These are phyloP conservation scores for Candida hispaniensis DNA, from an alignment of 805 yeast genomes.

Conservation along the genomic window DNA sequence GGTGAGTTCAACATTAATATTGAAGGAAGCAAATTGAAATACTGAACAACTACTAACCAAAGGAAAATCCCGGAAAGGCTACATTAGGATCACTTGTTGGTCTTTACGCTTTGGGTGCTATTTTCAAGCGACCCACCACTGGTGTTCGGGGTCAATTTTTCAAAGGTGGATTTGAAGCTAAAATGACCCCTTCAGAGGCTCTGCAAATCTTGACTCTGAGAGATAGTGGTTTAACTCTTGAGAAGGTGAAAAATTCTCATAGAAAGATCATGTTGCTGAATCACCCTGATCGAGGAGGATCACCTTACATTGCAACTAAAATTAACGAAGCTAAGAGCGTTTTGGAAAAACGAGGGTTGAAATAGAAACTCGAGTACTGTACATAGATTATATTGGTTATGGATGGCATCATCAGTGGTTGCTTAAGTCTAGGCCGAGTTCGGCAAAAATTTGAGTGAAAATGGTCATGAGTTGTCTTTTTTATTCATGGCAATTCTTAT, in stretches of 20 bases:
- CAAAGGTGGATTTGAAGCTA: constrained; percentile 86
- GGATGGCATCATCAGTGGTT: too few relatives aligned
- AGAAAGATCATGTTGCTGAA: constrained; percentile 67
- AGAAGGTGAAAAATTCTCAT: constrained; percentile 54
- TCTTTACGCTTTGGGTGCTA: constrained; percentile 14
- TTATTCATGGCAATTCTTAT: neutral
- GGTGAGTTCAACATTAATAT: too few relatives aligned
- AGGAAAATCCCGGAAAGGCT: constrained; percentile 15
- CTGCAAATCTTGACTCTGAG: constrained; percentile 64
- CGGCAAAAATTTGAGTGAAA: too few relatives aligned
- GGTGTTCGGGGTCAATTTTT: constrained; percentile 54
- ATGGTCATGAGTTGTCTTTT: too few relatives aligned
- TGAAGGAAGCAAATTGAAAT: too few relatives aligned
- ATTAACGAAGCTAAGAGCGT: constrained; percentile 79
- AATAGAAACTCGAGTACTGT: too few relatives aligned
- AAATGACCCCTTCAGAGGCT: constrained; percentile 85
- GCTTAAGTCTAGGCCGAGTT: too few relatives aligned
- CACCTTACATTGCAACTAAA: constrained; percentile 69
- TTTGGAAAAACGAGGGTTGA: constrained; percentile 57
- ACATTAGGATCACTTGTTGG: constrained; percentile 12
- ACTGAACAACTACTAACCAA: too few relatives aligned
- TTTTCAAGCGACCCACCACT: constrained; percentile 38
- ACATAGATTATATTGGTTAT: too few relatives aligned
- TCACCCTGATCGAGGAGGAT: constrained; percentile 88
- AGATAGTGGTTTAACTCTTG: constrained; percentile 30